Percentiles rank a stretch among this genome's conserved stretches.
These are phyloP conservation scores for Sporisorium iseilematis-ciliati DNA, from an alignment of 1,284 basidiomycete species.

Conservation along the genomic window DNA sequence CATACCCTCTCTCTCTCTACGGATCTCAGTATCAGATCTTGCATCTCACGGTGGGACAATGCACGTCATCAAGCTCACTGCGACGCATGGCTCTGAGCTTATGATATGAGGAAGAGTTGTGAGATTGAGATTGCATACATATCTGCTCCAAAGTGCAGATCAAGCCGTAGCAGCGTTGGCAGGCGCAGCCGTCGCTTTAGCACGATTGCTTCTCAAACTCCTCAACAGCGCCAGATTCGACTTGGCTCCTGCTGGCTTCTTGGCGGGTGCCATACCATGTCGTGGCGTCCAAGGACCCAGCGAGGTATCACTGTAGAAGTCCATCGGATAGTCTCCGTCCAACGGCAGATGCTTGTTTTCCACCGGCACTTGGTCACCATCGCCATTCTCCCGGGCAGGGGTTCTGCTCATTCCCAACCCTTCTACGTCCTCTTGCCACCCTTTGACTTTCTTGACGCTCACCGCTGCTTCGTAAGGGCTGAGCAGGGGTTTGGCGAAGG, in stretches of 20 bases:
- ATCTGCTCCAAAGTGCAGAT: not conserved
- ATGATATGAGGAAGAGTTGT: not conserved
- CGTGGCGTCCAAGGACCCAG: conserved; percentile 72
- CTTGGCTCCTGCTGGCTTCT: conserved; percentile 41
- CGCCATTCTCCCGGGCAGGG: conserved; percentile 22
- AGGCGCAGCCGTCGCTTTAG: conserved; percentile 21
- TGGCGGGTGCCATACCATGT: conserved; percentile 64
- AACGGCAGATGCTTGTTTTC: conserved; percentile 50
- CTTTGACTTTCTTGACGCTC: conserved; percentile 79
- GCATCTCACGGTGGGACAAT: too few relatives aligned
- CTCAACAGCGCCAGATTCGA: conserved; percentile 60
- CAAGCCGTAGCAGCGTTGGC: conserved; percentile 16
- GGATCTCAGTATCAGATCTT: too few relatives aligned
- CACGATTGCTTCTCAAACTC: conserved; percentile 28
- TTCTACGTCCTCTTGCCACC: conserved; percentile 73
- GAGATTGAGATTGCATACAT: not conserved
- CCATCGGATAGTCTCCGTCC: conserved; percentile 85
- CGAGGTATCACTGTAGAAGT: conserved; percentile 88
- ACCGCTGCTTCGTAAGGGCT: conserved; percentile 95
- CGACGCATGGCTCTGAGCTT: not conserved
- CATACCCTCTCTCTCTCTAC: too few relatives aligned
- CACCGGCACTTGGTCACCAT: conserved; percentile 16
- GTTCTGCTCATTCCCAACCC: conserved; percentile 70
- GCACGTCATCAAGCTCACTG: too few relatives aligned
- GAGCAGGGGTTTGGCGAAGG: conserved; percentile 87